Evolutionary conservation across 805 yeast species (phyloP), one percentile per base, ranked within the genome.

Genomic region (Peterozyma toletana): DNA sequence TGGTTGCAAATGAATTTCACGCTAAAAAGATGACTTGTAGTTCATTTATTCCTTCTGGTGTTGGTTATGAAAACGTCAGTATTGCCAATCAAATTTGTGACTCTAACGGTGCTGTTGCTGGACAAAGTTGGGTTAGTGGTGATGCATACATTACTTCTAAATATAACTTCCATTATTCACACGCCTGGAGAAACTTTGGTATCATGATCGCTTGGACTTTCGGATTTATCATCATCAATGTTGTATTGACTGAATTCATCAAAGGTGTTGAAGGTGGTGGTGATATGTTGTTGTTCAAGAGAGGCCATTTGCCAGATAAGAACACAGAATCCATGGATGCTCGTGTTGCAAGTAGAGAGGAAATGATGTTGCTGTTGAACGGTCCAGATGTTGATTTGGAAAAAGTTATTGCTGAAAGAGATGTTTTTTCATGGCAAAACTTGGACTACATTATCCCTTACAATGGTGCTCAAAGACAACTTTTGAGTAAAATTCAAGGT

Each of bases 401-500:
- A 21, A 21, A 44, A 18, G 49, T 62, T 27, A 52, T 62, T 27
- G 56, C 56, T 31, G 53, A 50, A 37, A 57, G 63, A 18, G 79
- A 78, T 42, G 77, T 81, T 37, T 83, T 83, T 73, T 86, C 80
- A 57, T 85, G 95, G 95, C 75, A 77, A 61, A 75, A 85, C 56
- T 78, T 85, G 37, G 75, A 82, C 55, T 85, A 83, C 57, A 83
- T 79, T 49, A 79, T 85, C 45, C 71, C 77, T 54, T 78, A 80
- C 51, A 61, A 62, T 35, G 86, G 76, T 49, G 69, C 76, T 5
- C 27, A 21, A 30, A 70, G 88, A 55, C 69, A 79, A 48, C 75
- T 84, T 48, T 64, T 84, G 56, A 68, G 70, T 48, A 72, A 75
- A 48, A 85, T 85, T 44, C 86, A 82, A 57, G 93, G 91, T 40